A percentile compares a stretch with the other conserved stretches of the same genome.
Evolutionary conservation across 139 green algal species (phyloP).

Genomic region (Micractinium conductrix): DNA sequence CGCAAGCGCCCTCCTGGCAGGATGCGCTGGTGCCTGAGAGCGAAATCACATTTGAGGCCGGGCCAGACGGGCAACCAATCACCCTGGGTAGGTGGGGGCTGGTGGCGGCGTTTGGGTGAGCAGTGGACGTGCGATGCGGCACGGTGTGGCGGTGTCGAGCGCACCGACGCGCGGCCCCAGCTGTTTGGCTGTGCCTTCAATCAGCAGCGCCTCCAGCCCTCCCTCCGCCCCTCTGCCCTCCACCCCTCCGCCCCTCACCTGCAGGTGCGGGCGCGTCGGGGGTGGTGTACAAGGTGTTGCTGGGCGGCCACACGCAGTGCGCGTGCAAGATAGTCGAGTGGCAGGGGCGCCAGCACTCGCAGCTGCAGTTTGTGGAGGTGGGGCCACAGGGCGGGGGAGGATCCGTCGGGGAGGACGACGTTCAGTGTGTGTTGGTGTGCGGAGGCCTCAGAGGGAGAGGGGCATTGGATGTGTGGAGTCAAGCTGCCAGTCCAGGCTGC

Average conservation of each 20-base stretch:
- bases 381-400: no score
- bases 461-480: not conserved
- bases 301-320: not conserved
- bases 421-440: not conserved
- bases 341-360: not conserved
- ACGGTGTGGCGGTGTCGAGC: no score
- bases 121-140: no score
- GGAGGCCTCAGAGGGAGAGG: not conserved
- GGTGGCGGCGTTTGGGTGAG: no score
- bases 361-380: constrained; percentile 1
- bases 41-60: not conserved
- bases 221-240: no score
- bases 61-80: not conserved
- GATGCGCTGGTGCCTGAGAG: not conserved
- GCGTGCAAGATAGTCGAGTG: constrained; percentile 7
- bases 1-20: not conserved
- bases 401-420: no score
- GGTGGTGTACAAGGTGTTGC: not conserved
- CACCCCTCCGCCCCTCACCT: not conserved
- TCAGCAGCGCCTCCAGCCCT: not conserved
- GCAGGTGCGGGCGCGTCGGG: not conserved
- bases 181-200: not conserved
- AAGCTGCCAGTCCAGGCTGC: not conserved
- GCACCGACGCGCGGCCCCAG: no score
- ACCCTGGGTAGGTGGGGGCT: not conserved